Base-by-base conservation (phyloP, 441 rosid genomes). In the Brassica hybrid region DNA sequence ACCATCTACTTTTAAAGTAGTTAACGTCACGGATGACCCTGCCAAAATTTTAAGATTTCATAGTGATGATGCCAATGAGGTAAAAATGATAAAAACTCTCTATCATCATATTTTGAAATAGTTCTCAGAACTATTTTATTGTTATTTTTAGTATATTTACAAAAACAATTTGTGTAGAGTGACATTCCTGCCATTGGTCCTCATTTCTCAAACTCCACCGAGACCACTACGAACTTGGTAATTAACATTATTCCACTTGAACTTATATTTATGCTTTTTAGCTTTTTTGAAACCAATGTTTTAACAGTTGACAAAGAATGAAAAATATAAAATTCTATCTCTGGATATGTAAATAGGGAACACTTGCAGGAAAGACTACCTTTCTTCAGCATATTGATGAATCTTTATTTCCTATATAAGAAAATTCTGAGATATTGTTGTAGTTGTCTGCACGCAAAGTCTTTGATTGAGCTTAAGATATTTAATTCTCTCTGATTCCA, bases 1-100 rank as follows among this genome's bases (percentile, higher is more conserved):
- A 56, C 61, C 61, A 56, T 17, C 23, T 9, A 56, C 61, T 56
- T 56, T 56, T 56, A 56, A 56, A 56, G 27, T 56, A 9, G 61
- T 56, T 56, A 56, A 56, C 11, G 4, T 56, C 6, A 56, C 5
- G 4, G 27, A 56, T 56, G 61, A 56, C 21, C 61, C 25, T 3
- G 61, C 5, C 9, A 50, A 50, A 14, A n/a, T 50, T 50, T 14
- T 50, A 50, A 2, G 57, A 50, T 50, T 50, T 50, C 57, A 6
- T 14, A 50, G 18, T 50, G 18, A 50, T 50, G 57, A 50, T 50
- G 57, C 57, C 57, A 50, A 50, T 50, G 57, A 14, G 57, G 57
- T 50, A 50, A 50, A 48, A 48, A 48, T 50, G 57, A 50, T 0
- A 50, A 50, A 50, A 50, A n/a, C 18, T 50, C 18, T 14, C 5